Evolutionary conservation across 495 filamentous ascomycete genomes (phyloP).

Genomic region (Clavariopsis aquatica): DNA sequence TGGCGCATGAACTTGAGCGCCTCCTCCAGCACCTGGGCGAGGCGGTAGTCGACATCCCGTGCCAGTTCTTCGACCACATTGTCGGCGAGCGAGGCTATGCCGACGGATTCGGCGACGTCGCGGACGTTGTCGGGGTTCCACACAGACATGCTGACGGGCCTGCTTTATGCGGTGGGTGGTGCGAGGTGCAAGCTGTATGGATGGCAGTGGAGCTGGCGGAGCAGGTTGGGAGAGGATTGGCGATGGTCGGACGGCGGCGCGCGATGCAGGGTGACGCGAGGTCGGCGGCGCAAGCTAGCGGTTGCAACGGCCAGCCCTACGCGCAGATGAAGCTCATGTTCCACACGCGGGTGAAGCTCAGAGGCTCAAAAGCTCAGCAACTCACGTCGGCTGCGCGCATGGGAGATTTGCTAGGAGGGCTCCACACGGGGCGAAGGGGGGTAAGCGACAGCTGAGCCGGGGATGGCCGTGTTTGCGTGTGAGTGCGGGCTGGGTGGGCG

Average conservation of each 20-base stretch:
- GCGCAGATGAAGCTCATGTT: slow-evolving; percentile 1
- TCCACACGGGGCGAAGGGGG: not conserved
- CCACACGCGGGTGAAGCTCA: slow-evolving; percentile 5
- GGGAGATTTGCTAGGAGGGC: not conserved
- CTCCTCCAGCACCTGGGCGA: slow-evolving; percentile 89
- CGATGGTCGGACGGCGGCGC: not conserved
- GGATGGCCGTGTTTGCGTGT: not conserved
- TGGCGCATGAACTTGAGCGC: slow-evolving; percentile 94
- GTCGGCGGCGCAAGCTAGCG: slow-evolving; percentile 2
- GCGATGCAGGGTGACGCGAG: not conserved
- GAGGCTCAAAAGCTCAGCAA: no score
- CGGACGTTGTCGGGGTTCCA: slow-evolving; percentile 96
- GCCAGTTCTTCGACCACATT: slow-evolving; percentile 81
- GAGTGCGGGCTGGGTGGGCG: not conserved
- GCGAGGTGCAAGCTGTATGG: not conserved
- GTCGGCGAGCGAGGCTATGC: slow-evolving; percentile 73
- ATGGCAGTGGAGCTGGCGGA: no score
- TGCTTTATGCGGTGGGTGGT: slow-evolving; percentile 2
- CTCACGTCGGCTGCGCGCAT: slow-evolving; percentile 2
- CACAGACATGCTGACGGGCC: slow-evolving; percentile 50
- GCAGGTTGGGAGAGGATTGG: no score
- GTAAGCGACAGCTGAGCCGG: not conserved
- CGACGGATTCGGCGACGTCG: slow-evolving; percentile 94
- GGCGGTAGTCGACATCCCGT: slow-evolving; percentile 91
- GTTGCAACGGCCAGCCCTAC: slow-evolving; percentile 11